These are phyloP conservation scores for Xerocomus amazonicus DNA, from an alignment of 1,284 basidiomycete genomes.

Conservation along the genomic window DNA sequence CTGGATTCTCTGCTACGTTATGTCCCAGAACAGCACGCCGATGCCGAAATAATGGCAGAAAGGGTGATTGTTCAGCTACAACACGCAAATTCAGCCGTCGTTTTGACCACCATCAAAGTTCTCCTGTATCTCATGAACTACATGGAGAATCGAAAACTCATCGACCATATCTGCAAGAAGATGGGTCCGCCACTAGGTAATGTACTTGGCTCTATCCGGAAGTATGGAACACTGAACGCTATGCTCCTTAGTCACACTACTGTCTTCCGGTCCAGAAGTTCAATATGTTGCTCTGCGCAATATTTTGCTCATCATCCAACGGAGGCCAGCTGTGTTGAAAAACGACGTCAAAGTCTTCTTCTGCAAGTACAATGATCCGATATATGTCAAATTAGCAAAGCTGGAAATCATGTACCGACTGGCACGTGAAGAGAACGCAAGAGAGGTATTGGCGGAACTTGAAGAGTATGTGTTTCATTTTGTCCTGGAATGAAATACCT, in stretches of 20 bases:
- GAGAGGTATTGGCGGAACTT: slow-evolving; percentile 89
- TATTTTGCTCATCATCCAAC: slow-evolving; percentile 94
- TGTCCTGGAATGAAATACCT: neutral
- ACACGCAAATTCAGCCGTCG: slow-evolving; percentile 93
- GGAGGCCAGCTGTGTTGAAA: slow-evolving; percentile 87
- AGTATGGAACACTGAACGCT: slow-evolving; percentile 7
- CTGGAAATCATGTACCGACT: slow-evolving; percentile 98
- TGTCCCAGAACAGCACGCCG: slow-evolving; percentile 82
- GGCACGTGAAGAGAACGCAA: slow-evolving; percentile 86
- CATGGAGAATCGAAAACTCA: slow-evolving; percentile 85
- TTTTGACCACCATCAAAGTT: slow-evolving; percentile 92
- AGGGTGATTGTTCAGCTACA: slow-evolving; percentile 89
- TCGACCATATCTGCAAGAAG: slow-evolving; percentile 91
- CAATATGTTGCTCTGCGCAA: slow-evolving; percentile 98
- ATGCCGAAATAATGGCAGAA: slow-evolving; percentile 93
- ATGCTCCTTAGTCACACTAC: slow-evolving; percentile 67
- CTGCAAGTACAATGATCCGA: slow-evolving; percentile 99
- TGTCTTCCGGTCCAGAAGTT: slow-evolving; percentile 96
- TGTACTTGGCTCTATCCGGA: slow-evolving; percentile 17
- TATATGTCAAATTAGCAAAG: slow-evolving; percentile 98
- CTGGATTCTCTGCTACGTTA: slow-evolving; percentile 92
- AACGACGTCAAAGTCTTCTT: slow-evolving; percentile 99
- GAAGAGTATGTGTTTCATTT: slow-evolving; percentile 70
- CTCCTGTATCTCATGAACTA: slow-evolving; percentile 99
- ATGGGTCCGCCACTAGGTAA: slow-evolving; percentile 94